A percentile compares a stretch with the other conserved stretches of the same genome.
These are phyloP conservation scores for Pleoardoris graminearum DNA, from an alignment of 2,329 filamentous ascomycete genomes.

Conservation along the genomic window DNA sequence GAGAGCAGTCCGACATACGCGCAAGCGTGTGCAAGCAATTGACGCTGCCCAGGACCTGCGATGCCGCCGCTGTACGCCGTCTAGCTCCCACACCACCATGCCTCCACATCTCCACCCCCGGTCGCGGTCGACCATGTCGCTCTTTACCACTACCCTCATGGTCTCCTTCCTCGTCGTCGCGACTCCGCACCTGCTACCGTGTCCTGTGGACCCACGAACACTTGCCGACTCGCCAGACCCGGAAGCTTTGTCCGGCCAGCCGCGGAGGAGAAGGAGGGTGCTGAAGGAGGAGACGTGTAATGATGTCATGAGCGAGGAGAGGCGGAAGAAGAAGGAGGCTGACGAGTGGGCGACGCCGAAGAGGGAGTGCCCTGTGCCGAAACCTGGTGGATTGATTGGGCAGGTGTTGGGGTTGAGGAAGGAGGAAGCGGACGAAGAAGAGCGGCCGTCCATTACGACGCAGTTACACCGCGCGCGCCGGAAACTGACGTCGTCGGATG, in stretches of 20 bases:
- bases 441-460: conserved; percentile 11
- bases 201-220: conserved; percentile 75
- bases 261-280: conserved; percentile 42
- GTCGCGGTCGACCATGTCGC: conserved; percentile 87
- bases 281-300: conserved; percentile 29
- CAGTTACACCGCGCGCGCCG: conserved; percentile 12
- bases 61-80: conserved; percentile 33
- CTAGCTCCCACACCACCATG: conserved; percentile 56
- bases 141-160: conserved; percentile 91
- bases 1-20: conserved; percentile 1
- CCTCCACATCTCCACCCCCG: conserved; percentile 86
- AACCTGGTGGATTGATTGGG: conserved; percentile 78
- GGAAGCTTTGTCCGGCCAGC: conserved; percentile 27
- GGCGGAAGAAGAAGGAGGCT: conserved; percentile 14
- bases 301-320: conserved; percentile 27
- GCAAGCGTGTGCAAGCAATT: conserved; percentile 13
- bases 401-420: conserved; percentile 71
- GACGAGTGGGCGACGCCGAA: conserved; percentile 39
- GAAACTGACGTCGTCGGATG: not conserved
- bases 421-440: conserved; percentile 24
- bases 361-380: conserved; percentile 89
- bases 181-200: conserved; percentile 87
- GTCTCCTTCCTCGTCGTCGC: conserved; percentile 91
- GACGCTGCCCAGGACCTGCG: conserved; percentile 25
- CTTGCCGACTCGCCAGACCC: conserved; percentile 68